Evolutionary conservation across 805 yeast genomes (phyloP), one percentile per base, ranked within the genome.

Genomic region (Zygotorulaspora sp.): DNA sequence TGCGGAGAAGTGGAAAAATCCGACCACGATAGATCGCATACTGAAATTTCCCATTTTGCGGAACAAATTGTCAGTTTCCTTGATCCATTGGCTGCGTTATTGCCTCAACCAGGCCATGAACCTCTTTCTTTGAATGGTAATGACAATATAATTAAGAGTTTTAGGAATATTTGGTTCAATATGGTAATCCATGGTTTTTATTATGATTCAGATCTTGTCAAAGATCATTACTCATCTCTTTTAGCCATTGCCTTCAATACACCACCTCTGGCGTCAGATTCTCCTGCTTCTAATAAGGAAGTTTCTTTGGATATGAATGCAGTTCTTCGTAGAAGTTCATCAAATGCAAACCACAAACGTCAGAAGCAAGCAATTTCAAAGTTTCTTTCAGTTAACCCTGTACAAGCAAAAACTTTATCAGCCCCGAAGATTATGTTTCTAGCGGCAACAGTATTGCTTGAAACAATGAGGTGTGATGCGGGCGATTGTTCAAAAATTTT

Each of bases 121-220:
- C 77, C 83, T 0, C 51, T 67, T 15, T 58, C 53, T 9, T 34
- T 56, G n/a, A 37, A 40, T 6, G 48, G 53, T 15, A 62, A 80
- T 45, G 74, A 75, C 26, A 66, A 65, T 2, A 65, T 77, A 1
- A 65, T 78, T 32, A 70, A 73, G 31, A 66, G 80, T 42, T 86
- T 90, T 67, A 74, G 94, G 54, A 83, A 92, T 60, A 78, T 87
- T 30, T 92, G 99, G 99, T 87, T 86, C 60, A 92, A 90, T 54
- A 69, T 92, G 71, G 90, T 81, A 3, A 83, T 89, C 18, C 96
- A 92, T 61, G 98, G 98, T 0, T 87, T 80, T 57, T 73, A 78
- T n/a, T 68, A 68, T 38, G 69, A 69, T 24, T 78, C 92, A 0
- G 66, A 68, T 10, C 66, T 79, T 53, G 72, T 77, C 11, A 62